Conservation (phyloP, 108 stramenopile genomes). For the Conticribra guillardii region DNA sequence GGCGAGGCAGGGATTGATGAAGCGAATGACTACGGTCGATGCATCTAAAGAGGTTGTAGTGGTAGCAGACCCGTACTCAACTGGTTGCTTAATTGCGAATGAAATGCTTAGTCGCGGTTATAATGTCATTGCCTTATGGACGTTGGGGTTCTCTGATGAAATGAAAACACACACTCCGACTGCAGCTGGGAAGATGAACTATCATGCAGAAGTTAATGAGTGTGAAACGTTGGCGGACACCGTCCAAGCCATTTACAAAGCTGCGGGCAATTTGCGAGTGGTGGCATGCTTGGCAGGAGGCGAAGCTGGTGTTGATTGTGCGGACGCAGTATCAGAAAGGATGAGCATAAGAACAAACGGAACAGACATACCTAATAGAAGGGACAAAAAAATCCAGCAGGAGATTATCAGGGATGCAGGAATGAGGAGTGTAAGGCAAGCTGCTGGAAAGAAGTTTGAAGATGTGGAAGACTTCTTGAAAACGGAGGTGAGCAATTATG, state of each 20-base stretch:
- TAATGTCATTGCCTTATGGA: slow-evolving; percentile 29
- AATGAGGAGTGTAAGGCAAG: slow-evolving; percentile 58
- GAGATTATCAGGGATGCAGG: slow-evolving; percentile 51
- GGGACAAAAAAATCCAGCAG: slow-evolving; percentile 60
- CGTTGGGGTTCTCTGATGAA: slow-evolving; percentile 15
- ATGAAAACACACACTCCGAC: slow-evolving; percentile 40
- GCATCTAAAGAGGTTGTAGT: slow-evolving; percentile 51
- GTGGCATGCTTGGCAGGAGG: slow-evolving; percentile 47
- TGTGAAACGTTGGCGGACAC: slow-evolving; percentile 33
- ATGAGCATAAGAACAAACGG: slow-evolving; percentile 60
- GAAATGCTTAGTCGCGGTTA: slow-evolving; percentile 32
- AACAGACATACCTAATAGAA: slow-evolving; percentile 30
- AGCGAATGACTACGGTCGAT: slow-evolving; percentile 24
- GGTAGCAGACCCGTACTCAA: slow-evolving; percentile 66
- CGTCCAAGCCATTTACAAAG: slow-evolving; percentile 25
- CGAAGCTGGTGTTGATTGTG: slow-evolving; percentile 50
- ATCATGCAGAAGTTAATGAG: slow-evolving; percentile 29
- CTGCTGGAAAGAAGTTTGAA: slow-evolving; percentile 7
- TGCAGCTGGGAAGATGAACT: slow-evolving; percentile 21
- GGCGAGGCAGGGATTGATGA: slow-evolving; percentile 26
- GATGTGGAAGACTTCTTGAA: slow-evolving; percentile 49
- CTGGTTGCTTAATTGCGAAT: slow-evolving; percentile 55
- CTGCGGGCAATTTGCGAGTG: slow-evolving; percentile 26
- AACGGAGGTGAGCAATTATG: background rate
- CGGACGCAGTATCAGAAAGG: slow-evolving; percentile 38